These are phyloP conservation scores for Huntiella moniliformis DNA, from an alignment of 2,329 filamentous ascomycete genomes.

Conservation along the genomic window DNA sequence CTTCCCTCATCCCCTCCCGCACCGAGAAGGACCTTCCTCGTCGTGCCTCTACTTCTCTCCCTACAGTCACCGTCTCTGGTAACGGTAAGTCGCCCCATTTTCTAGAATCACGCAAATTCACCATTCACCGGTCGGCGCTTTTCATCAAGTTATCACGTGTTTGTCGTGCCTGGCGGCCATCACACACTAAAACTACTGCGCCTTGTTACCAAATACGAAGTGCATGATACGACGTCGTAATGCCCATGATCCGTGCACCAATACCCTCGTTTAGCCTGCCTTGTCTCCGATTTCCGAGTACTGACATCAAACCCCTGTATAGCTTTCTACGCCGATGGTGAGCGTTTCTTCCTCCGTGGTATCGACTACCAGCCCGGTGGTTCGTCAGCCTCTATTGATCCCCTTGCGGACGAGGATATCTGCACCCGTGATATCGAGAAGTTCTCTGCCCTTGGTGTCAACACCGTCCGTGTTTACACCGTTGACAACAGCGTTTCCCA, in stretches of 20 bases:
- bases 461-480: conserved; percentile 82
- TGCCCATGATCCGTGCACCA: no score
- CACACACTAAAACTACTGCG: no score
- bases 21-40: conserved; percentile 28
- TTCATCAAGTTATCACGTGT: no score
- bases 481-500: conserved; percentile 73
- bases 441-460: conserved; percentile 74
- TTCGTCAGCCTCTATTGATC: conserved; percentile 41
- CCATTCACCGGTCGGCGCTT: not conserved
- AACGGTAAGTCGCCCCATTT: conserved; percentile 27
- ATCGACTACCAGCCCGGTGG: conserved; percentile 47
- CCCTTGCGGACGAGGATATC: conserved; percentile 48
- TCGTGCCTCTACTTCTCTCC: conserved; percentile 29
- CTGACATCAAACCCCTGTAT: not conserved
- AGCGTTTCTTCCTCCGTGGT: conserved; percentile 40
- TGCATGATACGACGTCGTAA: not conserved
- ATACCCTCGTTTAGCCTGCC: no score
- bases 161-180: not conserved
- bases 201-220: not conserved
- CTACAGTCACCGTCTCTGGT: conserved; percentile 33
- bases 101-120: conserved; percentile 1
- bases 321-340: conserved; percentile 36
- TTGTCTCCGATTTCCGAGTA: no score
- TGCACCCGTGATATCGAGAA: conserved; percentile 66
- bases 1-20: conserved; percentile 29